These are phyloP conservation scores for Aspergillus incahuasiensis DNA, from an alignment of 495 filamentous ascomycete species.

Conservation along the genomic window DNA sequence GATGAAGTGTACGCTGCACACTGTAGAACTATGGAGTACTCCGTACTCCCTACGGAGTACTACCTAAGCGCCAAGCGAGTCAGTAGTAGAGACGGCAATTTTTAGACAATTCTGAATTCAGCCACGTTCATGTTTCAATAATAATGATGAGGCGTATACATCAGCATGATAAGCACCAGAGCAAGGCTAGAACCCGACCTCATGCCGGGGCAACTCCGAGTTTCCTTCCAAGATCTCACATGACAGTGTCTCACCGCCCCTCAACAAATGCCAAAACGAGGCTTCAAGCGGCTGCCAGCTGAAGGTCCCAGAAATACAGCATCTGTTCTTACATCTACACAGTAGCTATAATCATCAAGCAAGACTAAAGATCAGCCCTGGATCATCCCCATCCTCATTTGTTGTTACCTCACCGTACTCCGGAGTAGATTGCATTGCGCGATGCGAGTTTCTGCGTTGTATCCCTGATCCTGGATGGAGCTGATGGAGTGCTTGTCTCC, in stretches of 20 bases:
- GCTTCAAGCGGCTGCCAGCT: too few relatives aligned
- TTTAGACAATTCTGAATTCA: not conserved
- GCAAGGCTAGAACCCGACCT: not conserved
- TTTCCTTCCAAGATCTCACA: not conserved
- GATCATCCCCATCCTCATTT: not conserved
- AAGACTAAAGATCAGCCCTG: not conserved
- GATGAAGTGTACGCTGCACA: not conserved
- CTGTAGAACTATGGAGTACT: not conserved
- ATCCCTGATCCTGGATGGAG: constrained; percentile 6
- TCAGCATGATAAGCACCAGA: not conserved
- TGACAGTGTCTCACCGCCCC: not conserved
- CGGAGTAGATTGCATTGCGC: not conserved
- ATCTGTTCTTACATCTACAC: constrained; percentile 8
- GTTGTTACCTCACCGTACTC: not conserved
- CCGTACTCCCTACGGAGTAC: too few relatives aligned
- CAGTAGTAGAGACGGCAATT: not conserved
- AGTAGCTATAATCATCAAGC: constrained; percentile 7
- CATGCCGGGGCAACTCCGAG: not conserved
- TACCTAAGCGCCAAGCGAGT: not conserved
- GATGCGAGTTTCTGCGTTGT: not conserved
- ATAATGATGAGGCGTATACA: not conserved
- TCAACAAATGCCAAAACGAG: not conserved
- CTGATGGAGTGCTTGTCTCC: not conserved
- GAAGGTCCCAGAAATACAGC: not conserved
- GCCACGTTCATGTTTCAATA: not conserved